phyloP scores from a whole-genome alignment of 768 basidiomycete genomes.

The Boletus rubroflammeus region DNA sequence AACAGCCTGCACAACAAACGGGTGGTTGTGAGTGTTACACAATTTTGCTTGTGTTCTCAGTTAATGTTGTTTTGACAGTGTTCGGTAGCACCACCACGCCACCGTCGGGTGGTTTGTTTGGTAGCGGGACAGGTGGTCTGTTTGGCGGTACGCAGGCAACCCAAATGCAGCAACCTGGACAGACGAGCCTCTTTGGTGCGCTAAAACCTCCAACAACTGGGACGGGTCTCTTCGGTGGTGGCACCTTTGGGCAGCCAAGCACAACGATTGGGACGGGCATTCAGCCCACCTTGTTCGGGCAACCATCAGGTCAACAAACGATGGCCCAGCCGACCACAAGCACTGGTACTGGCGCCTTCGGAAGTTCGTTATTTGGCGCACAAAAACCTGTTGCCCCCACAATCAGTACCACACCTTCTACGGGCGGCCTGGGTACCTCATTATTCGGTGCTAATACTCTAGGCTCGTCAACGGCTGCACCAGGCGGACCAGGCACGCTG shows the following conservation, averaged over 20 bases:
- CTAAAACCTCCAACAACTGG: conserved; percentile 33
- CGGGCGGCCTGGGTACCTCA: conserved; percentile 35
- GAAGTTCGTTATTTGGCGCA: conserved; percentile 46
- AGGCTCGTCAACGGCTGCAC: conserved; percentile 38
- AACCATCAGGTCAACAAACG: conserved; percentile 42
- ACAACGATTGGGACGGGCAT: conserved; percentile 29
- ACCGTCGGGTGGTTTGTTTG: conserved; percentile 35
- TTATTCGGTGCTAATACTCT: conserved; percentile 40
- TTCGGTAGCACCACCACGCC: conserved; percentile 35
- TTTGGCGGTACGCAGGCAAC: conserved; percentile 35
- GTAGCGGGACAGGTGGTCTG: conserved; percentile 34
- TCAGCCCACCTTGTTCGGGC: conserved; percentile 48
- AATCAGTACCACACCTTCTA: conserved; percentile 43
- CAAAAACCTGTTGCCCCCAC: conserved; percentile 48
- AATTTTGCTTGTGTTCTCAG: background rate
- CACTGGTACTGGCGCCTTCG: conserved; percentile 33
- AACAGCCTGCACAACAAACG: conserved; percentile 39
- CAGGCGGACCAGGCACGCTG: conserved; percentile 56
- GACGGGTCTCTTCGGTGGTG: conserved; percentile 48
- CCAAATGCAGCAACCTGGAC: conserved; percentile 36
- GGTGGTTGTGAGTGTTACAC: conserved; percentile 32
- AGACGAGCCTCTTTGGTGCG: conserved; percentile 28
- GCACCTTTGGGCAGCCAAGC: conserved; percentile 42
- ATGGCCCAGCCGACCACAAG: conserved; percentile 37
- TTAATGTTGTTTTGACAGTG: conserved; percentile 27